Conservation (phyloP, 2,329 filamentous ascomycete species). For the Phialocephala sp. region DNA sequence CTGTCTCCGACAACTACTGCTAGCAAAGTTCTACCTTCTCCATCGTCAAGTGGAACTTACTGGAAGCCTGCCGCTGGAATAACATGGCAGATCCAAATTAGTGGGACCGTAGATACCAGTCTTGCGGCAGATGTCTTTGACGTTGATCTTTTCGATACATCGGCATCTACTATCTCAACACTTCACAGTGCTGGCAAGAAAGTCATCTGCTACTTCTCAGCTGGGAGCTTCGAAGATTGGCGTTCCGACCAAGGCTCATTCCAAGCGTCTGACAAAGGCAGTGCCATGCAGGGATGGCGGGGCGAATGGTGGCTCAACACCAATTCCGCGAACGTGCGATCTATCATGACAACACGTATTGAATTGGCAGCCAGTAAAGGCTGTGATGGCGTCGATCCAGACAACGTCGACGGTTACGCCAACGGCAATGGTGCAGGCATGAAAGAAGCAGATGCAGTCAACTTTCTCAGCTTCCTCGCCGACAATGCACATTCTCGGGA, state of each 20-base stretch:
- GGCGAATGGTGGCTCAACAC: slow-evolving; percentile 72
- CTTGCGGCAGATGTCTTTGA: slow-evolving; percentile 42
- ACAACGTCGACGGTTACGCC: slow-evolving; percentile 72
- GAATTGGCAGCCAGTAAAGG: slow-evolving; percentile 64
- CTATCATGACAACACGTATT: slow-evolving; percentile 68
- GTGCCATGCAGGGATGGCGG: slow-evolving; percentile 65
- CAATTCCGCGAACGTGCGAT: slow-evolving; percentile 60
- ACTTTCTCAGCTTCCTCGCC: slow-evolving; percentile 67
- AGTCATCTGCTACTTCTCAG: slow-evolving; percentile 78
- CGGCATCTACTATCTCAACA: slow-evolving; percentile 50
- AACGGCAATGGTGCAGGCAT: slow-evolving; percentile 68
- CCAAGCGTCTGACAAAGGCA: slow-evolving; percentile 59
- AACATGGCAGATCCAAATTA: slow-evolving; percentile 29
- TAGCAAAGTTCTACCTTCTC: slow-evolving; percentile 1
- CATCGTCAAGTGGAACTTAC: slow-evolving; percentile 12
- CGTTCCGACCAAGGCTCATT: slow-evolving; percentile 63
- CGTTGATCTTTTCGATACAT: slow-evolving; percentile 52
- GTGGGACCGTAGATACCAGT: slow-evolving; percentile 13
- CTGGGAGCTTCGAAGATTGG: slow-evolving; percentile 70
- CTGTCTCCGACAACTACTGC: neutral
- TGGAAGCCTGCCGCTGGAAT: slow-evolving; percentile 28
- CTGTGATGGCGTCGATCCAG: slow-evolving; percentile 72
- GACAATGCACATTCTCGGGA: slow-evolving; percentile 57
- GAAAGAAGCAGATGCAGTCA: slow-evolving; percentile 59
- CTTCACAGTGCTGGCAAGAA: slow-evolving; percentile 59